Evolutionary conservation across 768 basidiomycete genomes (phyloP).

Genomic region (Cystobasidium ongulense): DNA sequence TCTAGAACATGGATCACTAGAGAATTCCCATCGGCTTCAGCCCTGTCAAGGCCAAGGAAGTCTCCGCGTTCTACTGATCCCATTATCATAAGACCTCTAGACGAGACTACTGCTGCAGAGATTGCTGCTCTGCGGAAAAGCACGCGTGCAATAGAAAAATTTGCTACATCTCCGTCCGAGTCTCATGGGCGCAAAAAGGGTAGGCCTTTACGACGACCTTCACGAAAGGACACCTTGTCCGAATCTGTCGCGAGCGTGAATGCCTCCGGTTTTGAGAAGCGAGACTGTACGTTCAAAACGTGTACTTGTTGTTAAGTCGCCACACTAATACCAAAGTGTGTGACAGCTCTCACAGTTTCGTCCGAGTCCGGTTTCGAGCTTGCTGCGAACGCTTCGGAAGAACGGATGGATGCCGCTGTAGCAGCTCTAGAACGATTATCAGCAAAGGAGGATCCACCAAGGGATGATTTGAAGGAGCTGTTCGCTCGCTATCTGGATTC

Average conservation of each 20-base stretch:
- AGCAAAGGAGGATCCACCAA: background rate
- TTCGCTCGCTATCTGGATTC: background rate
- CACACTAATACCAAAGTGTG: background rate
- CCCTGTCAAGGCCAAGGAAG: no score
- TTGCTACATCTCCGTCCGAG: background rate
- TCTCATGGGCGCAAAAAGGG: background rate
- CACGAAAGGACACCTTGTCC: background rate
- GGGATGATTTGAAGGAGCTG: background rate
- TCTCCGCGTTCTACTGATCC: background rate
- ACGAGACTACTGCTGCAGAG: background rate
- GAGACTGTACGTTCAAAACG: background rate
- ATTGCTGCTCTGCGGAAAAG: background rate
- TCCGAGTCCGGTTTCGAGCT: slow-evolving; percentile 11
- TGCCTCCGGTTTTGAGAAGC: background rate
- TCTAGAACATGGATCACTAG: no score
- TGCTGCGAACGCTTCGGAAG: background rate
- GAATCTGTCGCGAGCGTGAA: background rate
- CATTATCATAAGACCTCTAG: background rate
- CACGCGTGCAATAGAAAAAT: background rate
- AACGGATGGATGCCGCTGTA: background rate
- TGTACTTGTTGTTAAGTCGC: background rate
- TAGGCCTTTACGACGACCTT: background rate
- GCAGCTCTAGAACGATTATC: background rate
- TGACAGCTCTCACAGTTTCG: background rate
- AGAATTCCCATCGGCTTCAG: no score